A percentile compares a stretch with the other conserved stretches of the same genome.
Evolutionary conservation across 331 rosid genomes (phyloP).

Genomic region (Erythrophleum ivorense): DNA sequence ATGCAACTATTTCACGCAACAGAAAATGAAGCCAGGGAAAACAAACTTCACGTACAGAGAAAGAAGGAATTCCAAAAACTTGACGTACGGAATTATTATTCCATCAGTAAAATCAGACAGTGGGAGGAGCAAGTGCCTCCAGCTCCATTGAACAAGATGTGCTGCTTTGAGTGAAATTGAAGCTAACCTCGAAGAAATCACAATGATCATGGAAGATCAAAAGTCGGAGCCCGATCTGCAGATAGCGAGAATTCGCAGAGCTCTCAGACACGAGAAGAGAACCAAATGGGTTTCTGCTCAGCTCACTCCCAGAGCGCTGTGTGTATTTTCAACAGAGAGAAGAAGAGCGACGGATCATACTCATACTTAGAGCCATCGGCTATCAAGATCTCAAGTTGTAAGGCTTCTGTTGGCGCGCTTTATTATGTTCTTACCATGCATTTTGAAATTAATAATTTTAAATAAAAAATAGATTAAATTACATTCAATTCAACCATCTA

Average conservation of each 20-base stretch:
- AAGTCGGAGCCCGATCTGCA: neutral
- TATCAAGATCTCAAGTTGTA: too few species aligned
- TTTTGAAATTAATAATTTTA: too few species aligned
- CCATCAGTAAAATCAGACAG: neutral
- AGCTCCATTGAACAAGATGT: too few species aligned
- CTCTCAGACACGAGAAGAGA: slow-evolving; percentile 35
- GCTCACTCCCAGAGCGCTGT: slow-evolving; percentile 49
- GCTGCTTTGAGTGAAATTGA: too few species aligned
- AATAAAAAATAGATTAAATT: too few species aligned
- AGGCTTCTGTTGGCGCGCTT: neutral
- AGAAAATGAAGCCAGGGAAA: too few species aligned
- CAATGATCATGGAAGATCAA: too few species aligned
- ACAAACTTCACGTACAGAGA: neutral
- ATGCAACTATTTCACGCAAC: neutral
- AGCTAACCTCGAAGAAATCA: too few species aligned
- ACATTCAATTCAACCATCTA: too few species aligned
- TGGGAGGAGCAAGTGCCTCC: neutral
- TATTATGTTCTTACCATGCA: too few species aligned
- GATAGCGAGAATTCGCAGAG: neutral
- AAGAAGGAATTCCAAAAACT: neutral
- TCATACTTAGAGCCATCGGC: too few species aligned
- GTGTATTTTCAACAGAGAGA: slow-evolving; percentile 1
- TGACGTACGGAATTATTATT: neutral
- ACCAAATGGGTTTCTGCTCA: neutral
- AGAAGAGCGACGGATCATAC: neutral